Percentiles rank a stretch among this genome's conserved stretches.
Evolutionary conservation across 805 yeast species (phyloP).

Genomic region (Metschnikowia henanensis): DNA sequence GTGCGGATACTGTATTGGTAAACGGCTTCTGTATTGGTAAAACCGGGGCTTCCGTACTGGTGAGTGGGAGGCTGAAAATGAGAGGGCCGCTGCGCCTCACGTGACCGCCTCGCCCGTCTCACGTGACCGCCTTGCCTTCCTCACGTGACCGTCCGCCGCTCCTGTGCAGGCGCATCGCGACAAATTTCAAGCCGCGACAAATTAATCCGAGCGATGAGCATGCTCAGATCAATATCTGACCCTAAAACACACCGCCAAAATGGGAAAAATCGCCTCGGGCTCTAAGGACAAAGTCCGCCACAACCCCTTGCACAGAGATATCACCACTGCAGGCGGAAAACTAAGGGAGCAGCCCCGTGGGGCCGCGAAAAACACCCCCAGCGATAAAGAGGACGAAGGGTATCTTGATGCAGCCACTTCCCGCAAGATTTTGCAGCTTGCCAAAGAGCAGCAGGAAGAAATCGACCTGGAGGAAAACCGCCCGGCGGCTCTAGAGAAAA

Average conservation of each 20-base stretch:
- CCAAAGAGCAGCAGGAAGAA: slow-evolving; percentile 92
- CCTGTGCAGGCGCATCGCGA: neutral
- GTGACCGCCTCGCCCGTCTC: no score
- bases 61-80: no score
- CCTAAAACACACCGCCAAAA: slow-evolving; percentile 20
- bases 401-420: slow-evolving; percentile 81
- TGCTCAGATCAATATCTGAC: neutral
- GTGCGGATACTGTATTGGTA: neutral
- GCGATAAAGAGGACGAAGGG: slow-evolving; percentile 52
- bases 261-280: slow-evolving; percentile 65
- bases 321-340: slow-evolving; percentile 72
- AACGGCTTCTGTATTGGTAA: no score
- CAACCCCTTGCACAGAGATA: slow-evolving; percentile 76
- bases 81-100: no score
- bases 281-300: slow-evolving; percentile 65
- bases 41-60: no score
- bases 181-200: neutral
- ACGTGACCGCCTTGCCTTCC: no score
- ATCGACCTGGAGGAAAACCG: slow-evolving; percentile 64
- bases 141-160: no score
- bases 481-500: neutral
- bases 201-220: slow-evolving; percentile 8
- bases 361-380: slow-evolving; percentile 32
- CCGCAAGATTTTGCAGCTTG: slow-evolving; percentile 82
- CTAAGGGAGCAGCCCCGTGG: slow-evolving; percentile 48